Evolutionary conservation across 2,329 filamentous ascomycete genomes (phyloP), one percentile per base, ranked within the genome.

Genomic region (Zymoseptoria crescenta): DNA sequence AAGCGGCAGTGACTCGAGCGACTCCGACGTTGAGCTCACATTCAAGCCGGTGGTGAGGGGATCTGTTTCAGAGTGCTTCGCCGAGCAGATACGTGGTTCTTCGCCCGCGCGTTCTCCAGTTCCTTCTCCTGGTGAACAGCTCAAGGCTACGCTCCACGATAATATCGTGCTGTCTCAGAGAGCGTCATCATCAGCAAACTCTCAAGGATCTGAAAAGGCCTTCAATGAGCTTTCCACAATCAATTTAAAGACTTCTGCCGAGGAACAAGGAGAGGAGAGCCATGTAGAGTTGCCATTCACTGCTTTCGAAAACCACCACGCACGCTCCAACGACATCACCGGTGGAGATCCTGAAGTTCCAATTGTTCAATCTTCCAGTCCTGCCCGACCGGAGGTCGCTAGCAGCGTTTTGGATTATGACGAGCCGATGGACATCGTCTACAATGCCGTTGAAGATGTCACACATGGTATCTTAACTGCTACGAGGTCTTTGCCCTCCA

Each of bases 401-500:
- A 45, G 35, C 35, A 45, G 35, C 35, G 53, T 48, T 16, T 19
- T 60, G 27, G 56, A 54, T 27, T 19, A 48, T 28, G 21, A 45
- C 10, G 55, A 56, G 35, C 21, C 55, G n/a, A 56, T 54, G 16
- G 54, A 66, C 20, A 59, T 61, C 4, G 13, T 65, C 8, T 62
- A 61, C 57, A 16, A 50, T n/a, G 61, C 60, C 20, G 60, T 66
- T 48, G 59, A 62, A 16, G 56, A 64, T 20, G 54, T 66, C 8
- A 56, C 59, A 2, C 54, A 60, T 30, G 60, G 57, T n/a, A 50
- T 68, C 28, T 61, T 67, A 19, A 54, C 57, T 45, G 57, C 60
- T 16, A 65, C 61, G 27, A 61, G 59, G 54, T 55, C 59, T 57
- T 35, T 66, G 41, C 61, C 64, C 41, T 57, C 62, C 59, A 60